Conservation (phyloP, 73 alveolate genomes). For the Paramecium biaurelia region DNA sequence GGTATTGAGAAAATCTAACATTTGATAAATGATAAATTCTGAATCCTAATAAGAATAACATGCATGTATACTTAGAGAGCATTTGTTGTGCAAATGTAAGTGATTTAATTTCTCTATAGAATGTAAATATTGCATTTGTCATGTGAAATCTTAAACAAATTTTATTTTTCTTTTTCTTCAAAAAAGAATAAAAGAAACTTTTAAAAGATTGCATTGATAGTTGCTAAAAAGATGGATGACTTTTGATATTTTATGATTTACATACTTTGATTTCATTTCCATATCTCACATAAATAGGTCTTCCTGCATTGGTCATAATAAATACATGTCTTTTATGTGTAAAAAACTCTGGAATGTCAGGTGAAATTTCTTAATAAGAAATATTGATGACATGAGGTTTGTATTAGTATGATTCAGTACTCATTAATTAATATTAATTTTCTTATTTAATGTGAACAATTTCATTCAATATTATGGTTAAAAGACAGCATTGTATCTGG, state of each 20-base stretch:
- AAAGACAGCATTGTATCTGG: conserved; percentile 93
- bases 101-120: conserved; percentile 72
- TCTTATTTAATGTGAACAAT: neutral
- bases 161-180: conserved; percentile 62
- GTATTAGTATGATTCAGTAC: neutral
- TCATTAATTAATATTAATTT: neutral
- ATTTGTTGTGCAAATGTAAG: conserved; percentile 22
- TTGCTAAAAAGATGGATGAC: conserved; percentile 67
- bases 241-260: neutral
- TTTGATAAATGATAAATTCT: conserved; percentile 43
- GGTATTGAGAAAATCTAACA: conserved; percentile 58
- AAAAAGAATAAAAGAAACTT: conserved; percentile 75
- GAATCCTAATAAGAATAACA: neutral
- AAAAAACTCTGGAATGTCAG: conserved; percentile 53
- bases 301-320: conserved; percentile 84
- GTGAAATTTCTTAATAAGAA: conserved; percentile 15
- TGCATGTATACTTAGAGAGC: neutral
- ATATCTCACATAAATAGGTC: conserved; percentile 84
- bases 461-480: conserved; percentile 47
- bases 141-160: conserved; percentile 69
- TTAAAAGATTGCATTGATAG: conserved; percentile 79
- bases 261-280: conserved; percentile 80
- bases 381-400: conserved; percentile 27
- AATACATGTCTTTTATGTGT: conserved; percentile 72
- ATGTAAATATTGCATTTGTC: conserved; percentile 69